Evolutionary conservation across 371 early-diverging fungal species (phyloP).

Genomic region (Zychaea mexicana): DNA sequence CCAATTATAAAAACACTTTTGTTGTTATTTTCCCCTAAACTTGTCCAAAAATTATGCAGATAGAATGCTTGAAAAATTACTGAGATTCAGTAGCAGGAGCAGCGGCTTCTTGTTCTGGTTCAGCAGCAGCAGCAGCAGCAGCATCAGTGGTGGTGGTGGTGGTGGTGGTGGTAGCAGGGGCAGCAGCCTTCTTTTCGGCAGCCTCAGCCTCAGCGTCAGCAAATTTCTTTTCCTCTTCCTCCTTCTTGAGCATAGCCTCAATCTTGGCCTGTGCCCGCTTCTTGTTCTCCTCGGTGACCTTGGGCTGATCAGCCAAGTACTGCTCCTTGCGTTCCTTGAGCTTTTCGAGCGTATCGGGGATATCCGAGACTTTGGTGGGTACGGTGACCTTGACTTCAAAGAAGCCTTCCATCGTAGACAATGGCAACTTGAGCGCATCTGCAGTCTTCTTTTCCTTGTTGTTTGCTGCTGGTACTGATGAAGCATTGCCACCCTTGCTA

Average conservation of each 20-base stretch:
- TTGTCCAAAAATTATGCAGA: too few relatives aligned
- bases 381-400: constrained; percentile 79
- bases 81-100: background rate
- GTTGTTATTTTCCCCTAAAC: too few relatives aligned
- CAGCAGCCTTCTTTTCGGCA: constrained; percentile 3
- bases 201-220: constrained; percentile 1
- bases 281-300: constrained; percentile 83
- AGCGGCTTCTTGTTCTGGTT: background rate
- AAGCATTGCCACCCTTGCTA: constrained; percentile 21
- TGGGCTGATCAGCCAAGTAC: constrained; percentile 77
- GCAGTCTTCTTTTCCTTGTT: constrained; percentile 74
- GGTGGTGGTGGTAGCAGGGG: background rate
- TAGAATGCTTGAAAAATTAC: background rate
- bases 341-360: constrained; percentile 70
- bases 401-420: constrained; percentile 83
- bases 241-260: background rate
- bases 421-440: constrained; percentile 75
- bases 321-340: constrained; percentile 72
- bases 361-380: constrained; percentile 75
- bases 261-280: constrained; percentile 83
- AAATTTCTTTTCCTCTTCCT: background rate
- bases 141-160: background rate
- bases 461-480: too few relatives aligned
- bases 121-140: background rate
- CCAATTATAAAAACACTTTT: too few relatives aligned